Conservation (phyloP, 208 protist genomes). For the Endotrypanum monterogeii region DNA sequence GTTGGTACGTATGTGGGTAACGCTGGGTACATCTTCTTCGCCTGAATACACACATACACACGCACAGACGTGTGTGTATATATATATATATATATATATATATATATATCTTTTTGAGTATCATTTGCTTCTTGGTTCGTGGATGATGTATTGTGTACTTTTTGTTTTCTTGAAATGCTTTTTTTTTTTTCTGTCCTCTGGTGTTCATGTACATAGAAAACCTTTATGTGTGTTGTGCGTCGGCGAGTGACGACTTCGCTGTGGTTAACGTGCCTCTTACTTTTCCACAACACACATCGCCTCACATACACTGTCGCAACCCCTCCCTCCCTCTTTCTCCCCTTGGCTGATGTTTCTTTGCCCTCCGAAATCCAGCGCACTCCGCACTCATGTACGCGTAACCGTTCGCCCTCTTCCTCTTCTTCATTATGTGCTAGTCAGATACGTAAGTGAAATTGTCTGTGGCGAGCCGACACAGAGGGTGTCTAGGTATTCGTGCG, state of each 20-base stretch:
- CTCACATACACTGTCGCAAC: neutral
- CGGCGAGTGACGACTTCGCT: neutral
- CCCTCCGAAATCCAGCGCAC: neutral
- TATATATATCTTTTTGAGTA: too few species aligned
- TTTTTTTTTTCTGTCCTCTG: neutral
- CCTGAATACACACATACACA: too few species aligned
- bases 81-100: neutral
- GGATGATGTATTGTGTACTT: conserved; percentile 3
- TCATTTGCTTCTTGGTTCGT: too few species aligned
- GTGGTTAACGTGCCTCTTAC: neutral
- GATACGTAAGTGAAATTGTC: neutral
- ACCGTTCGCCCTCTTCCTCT: too few species aligned
- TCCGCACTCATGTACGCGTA: neutral
- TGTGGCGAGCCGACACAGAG: too few species aligned
- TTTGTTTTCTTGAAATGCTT: neutral
- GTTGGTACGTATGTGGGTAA: neutral
- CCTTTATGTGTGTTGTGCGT: neutral
- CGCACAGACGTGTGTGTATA: too few species aligned
- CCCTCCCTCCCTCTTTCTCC: neutral
- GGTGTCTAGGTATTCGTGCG: too few species aligned
- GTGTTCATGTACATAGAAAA: conserved; percentile 4
- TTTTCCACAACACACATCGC: neutral
- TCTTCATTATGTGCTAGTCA: neutral
- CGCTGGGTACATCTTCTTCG: neutral
- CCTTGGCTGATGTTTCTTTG: neutral